phyloP scores from a whole-genome alignment of 441 rosid genomes.

The Arabidopsis lyrata region DNA sequence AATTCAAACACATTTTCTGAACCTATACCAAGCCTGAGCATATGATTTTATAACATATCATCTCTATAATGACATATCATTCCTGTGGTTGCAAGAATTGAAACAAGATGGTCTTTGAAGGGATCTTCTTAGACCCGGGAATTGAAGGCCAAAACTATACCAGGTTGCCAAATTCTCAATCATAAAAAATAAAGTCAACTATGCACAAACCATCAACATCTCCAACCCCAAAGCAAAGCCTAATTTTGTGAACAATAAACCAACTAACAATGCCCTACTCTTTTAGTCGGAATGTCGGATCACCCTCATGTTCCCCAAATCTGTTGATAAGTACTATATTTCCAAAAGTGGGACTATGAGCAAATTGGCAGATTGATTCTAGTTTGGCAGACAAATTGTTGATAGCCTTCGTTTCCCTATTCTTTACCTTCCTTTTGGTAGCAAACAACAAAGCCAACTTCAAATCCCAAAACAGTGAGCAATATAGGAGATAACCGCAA shows the following conservation, averaged over 20 bases:
- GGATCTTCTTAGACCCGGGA: not conserved
- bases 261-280: not conserved
- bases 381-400: not conserved
- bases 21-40: not conserved
- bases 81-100: not conserved
- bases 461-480: not conserved
- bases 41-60: not conserved
- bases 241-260: not conserved
- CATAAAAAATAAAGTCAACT: not conserved
- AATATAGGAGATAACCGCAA: not conserved
- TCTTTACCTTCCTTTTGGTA: not conserved
- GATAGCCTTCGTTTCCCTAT: not conserved
- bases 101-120: not conserved
- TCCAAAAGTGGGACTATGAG: not conserved
- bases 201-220: not conserved
- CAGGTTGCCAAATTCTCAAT: not conserved
- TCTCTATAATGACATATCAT: not conserved
- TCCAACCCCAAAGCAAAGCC: not conserved
- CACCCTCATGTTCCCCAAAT: not conserved
- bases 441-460: not conserved
- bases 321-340: not conserved
- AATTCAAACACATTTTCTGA: not conserved
- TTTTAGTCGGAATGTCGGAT: not conserved
- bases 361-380: not conserved
- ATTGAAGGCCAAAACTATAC: not conserved